Conservation (phyloP, 1,284 basidiomycete genomes). For the Sanguinoderma infundibulare region DNA sequence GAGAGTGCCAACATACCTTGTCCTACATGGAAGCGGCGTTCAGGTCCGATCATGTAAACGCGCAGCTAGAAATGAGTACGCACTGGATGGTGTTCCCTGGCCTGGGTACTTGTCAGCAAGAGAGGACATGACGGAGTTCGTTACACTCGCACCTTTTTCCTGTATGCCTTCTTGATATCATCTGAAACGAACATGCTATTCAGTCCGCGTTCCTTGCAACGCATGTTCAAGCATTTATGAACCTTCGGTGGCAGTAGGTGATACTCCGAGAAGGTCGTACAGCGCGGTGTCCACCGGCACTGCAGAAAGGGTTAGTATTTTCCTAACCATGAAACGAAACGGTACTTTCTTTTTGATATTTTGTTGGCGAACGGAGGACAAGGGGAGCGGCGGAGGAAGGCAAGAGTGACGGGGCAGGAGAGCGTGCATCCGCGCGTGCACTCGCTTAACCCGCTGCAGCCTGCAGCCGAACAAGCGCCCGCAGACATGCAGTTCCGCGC, state of each 20-base stretch:
- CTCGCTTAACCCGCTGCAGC: too few relatives aligned
- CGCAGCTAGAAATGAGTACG: constrained; percentile 37
- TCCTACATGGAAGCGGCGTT: constrained; percentile 47
- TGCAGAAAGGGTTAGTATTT: constrained; percentile 30
- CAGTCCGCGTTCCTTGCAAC: constrained; percentile 7
- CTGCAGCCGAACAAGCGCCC: not conserved
- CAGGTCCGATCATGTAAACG: not conserved
- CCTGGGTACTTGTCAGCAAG: constrained; percentile 51
- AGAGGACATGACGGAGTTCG: constrained; percentile 5
- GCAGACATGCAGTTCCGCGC: not conserved
- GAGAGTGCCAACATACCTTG: constrained; percentile 50
- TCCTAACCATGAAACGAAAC: not conserved
- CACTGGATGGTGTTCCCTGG: constrained; percentile 90
- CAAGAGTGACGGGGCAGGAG: not conserved
- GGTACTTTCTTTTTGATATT: not conserved
- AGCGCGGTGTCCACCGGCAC: constrained; percentile 77
- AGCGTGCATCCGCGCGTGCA: too few relatives aligned
- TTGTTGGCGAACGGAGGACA: not conserved
- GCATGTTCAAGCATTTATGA: constrained; percentile 2
- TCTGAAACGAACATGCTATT: constrained; percentile 43
- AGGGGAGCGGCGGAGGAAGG: not conserved
- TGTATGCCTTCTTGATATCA: constrained; percentile 93
- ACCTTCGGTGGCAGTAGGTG: constrained; percentile 75
- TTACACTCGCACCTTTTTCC: constrained; percentile 69
- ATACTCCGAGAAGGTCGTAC: constrained; percentile 82